Percentiles rank a stretch among this genome's conserved stretches.
These are phyloP conservation scores for Termitomyces sp. DNA, from an alignment of 1,284 basidiomycete genomes.

Conservation along the genomic window DNA sequence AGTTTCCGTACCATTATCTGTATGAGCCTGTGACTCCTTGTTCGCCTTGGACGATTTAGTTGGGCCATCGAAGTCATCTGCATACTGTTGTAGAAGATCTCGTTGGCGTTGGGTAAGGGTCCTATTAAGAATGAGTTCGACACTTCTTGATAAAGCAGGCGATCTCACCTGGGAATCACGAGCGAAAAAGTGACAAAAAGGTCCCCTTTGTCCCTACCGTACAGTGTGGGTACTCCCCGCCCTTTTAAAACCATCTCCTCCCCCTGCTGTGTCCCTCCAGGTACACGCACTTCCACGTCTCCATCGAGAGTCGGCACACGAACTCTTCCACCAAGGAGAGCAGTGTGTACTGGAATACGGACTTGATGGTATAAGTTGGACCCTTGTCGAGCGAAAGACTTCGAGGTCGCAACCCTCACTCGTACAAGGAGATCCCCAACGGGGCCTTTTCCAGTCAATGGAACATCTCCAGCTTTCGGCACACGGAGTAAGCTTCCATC, in stretches of 20 bases:
- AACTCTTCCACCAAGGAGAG: constrained; percentile 88
- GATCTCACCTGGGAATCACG: constrained; percentile 77
- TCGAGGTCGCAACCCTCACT: constrained; percentile 80
- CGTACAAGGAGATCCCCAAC: constrained; percentile 88
- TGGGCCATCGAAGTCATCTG: constrained; percentile 86
- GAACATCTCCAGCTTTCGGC: constrained; percentile 81
- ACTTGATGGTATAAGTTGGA: constrained; percentile 89
- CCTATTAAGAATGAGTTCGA: constrained; percentile 37
- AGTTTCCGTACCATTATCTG: constrained; percentile 70
- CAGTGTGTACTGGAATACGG: constrained; percentile 88
- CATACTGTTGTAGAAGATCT: constrained; percentile 84
- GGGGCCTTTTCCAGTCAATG: constrained; percentile 72
- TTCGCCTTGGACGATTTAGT: constrained; percentile 22
- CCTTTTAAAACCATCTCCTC: constrained; percentile 95
- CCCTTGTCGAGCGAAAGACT: constrained; percentile 89
- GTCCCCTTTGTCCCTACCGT: constrained; percentile 75
- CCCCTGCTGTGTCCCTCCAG: constrained; percentile 91
- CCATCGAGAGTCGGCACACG: constrained; percentile 95
- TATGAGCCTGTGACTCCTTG: constrained; percentile 29
- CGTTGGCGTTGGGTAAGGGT: constrained; percentile 80
- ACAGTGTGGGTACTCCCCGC: constrained; percentile 76
- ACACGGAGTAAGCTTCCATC: constrained; percentile 94
- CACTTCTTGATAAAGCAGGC: constrained; percentile 14
- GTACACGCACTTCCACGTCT: constrained; percentile 92
- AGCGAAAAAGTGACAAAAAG: constrained; percentile 88